These are phyloP conservation scores for Suillus tomentosus DNA, from an alignment of 768 basidiomycete species.

Conservation along the genomic window DNA sequence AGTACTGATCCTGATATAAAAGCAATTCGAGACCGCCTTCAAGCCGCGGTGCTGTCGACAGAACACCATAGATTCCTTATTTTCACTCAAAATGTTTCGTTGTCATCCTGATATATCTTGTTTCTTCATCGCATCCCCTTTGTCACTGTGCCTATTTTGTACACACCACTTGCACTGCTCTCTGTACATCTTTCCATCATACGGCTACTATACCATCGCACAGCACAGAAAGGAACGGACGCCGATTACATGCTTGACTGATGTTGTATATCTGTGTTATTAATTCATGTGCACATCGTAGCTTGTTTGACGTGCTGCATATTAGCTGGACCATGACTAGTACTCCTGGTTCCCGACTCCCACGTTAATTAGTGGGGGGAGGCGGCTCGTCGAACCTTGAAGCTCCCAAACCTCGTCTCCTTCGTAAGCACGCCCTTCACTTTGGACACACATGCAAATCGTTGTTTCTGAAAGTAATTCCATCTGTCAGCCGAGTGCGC, in stretches of 20 bases:
- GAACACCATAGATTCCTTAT: constrained; percentile 7
- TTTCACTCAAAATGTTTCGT: background rate
- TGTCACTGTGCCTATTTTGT: constrained; percentile 3
- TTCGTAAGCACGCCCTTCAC: background rate
- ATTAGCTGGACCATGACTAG: no score
- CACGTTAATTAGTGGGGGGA: no score
- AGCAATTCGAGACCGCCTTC: constrained; percentile 10
- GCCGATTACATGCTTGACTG: constrained; percentile 7
- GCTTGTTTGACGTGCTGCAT: background rate
- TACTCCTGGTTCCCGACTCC: no score
- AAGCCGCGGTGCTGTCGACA: constrained; percentile 8
- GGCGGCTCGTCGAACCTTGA: no score
- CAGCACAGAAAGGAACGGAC: constrained; percentile 9
- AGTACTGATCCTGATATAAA: background rate
- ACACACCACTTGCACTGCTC: constrained; percentile 1
- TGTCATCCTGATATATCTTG: constrained; percentile 7
- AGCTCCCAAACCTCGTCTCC: background rate
- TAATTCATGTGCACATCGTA: background rate
- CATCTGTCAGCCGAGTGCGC: background rate
- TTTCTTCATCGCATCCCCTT: constrained; percentile 6
- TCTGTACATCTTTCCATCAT: constrained; percentile 11
- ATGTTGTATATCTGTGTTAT: constrained; percentile 6
- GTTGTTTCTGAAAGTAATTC: background rate
- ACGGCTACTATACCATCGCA: constrained; percentile 10
- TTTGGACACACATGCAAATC: no score